Evolutionary conservation across 2,329 filamentous ascomycete species (phyloP).

Genomic region (Plenodomus tracheiphilus): DNA sequence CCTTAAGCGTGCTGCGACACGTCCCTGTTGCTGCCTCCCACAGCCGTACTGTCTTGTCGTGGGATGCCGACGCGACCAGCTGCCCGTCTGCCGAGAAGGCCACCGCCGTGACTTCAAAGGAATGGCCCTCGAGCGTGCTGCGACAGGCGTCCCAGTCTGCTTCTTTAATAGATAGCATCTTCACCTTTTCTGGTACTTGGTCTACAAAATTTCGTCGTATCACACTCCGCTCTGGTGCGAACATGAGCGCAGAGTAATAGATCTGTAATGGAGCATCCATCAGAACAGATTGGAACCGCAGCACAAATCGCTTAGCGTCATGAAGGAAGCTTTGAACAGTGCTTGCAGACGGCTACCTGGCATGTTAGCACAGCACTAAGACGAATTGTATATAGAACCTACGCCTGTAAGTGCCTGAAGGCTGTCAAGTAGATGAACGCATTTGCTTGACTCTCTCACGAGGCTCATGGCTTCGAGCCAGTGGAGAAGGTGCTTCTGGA

Average conservation of each 20-base stretch:
- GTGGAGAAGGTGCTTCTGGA: slow-evolving; percentile 46
- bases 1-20: slow-evolving; percentile 1
- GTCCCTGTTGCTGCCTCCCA: slow-evolving; percentile 4
- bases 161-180: slow-evolving; percentile 9
- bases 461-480: slow-evolving; percentile 52
- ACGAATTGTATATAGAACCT: slow-evolving; percentile 7
- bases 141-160: slow-evolving; percentile 10
- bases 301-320: slow-evolving; percentile 41
- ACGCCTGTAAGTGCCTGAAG: slow-evolving; percentile 12
- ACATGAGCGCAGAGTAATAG: slow-evolving; percentile 45
- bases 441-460: slow-evolving; percentile 25
- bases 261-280: slow-evolving; percentile 40
- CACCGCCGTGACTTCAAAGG: not conserved
- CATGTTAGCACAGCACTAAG: slow-evolving; percentile 7
- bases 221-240: slow-evolving; percentile 32
- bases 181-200: slow-evolving; percentile 2
- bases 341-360: slow-evolving; percentile 10
- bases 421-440: slow-evolving; percentile 16
- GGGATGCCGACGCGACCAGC: not conserved
- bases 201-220: slow-evolving; percentile 10
- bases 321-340: slow-evolving; percentile 21
- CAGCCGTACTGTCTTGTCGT: slow-evolving; percentile 1
- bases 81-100: slow-evolving; percentile 14
- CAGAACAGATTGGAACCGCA: slow-evolving; percentile 25
- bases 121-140: slow-evolving; percentile 7